Evolutionary conservation across 306 rosid species (phyloP).

Genomic region (Sphenostylis stenocarpa): DNA sequence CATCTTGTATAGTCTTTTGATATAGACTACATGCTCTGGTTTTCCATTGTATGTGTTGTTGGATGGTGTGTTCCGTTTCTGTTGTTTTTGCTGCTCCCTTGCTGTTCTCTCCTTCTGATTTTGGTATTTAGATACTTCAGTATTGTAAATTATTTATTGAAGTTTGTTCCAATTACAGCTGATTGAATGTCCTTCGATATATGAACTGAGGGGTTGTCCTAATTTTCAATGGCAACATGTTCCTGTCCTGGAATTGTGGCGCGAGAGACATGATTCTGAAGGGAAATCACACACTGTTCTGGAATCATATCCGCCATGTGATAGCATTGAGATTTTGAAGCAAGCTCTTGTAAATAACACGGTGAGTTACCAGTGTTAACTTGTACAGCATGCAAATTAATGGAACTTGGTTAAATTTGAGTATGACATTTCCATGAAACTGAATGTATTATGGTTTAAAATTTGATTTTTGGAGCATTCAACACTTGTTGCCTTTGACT

Average conservation of each 20-base stretch:
- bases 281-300: conserved; percentile 58
- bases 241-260: conserved; percentile 84
- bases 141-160: conserved; percentile 35
- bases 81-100: conserved; percentile 9
- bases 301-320: conserved; percentile 76
- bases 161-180: conserved; percentile 58
- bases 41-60: conserved; percentile 17
- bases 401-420: background rate
- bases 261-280: conserved; percentile 52
- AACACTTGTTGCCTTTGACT: background rate
- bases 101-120: background rate
- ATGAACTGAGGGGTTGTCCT: conserved; percentile 74
- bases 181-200: conserved; percentile 91
- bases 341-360: conserved; percentile 72
- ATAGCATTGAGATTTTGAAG: conserved; percentile 56
- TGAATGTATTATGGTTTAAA: background rate
- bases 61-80: conserved; percentile 23
- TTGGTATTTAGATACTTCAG: conserved; percentile 13
- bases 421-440: background rate
- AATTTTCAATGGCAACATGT: conserved; percentile 67
- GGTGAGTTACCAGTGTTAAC: conserved; percentile 49
- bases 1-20: conserved; percentile 9
- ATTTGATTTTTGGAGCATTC: background rate
- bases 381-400: conserved; percentile 5
- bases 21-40: conserved; percentile 11